These are phyloP conservation scores for Neopestalotiopsis clavispora DNA, from an alignment of 2,329 filamentous ascomycete species.

Conservation along the genomic window DNA sequence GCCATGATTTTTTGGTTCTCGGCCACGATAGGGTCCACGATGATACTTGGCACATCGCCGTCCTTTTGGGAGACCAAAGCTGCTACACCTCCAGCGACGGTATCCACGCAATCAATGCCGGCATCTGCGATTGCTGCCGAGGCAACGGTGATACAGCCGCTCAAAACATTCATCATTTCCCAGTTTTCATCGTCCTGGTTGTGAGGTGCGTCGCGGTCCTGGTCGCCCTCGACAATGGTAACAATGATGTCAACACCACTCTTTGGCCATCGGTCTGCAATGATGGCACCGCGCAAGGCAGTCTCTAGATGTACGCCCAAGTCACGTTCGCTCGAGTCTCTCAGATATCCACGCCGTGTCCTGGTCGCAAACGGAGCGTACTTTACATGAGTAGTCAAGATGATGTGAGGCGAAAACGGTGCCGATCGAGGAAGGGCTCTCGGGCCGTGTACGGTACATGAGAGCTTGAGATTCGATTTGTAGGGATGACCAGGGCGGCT, in stretches of 20 bases:
- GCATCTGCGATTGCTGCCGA: conserved; percentile 93
- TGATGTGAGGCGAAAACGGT: conserved; percentile 89
- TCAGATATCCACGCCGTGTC: conserved; percentile 81
- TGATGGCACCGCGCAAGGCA: conserved; percentile 84
- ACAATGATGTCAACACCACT: conserved; percentile 95
- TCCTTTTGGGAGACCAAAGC: conserved; percentile 65
- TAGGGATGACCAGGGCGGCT: conserved; percentile 47
- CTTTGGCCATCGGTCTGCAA: conserved; percentile 97
- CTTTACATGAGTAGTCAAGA: conserved; percentile 92
- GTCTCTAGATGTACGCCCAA: conserved; percentile 90
- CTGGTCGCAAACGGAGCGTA: conserved; percentile 93
- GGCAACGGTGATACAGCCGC: conserved; percentile 91
- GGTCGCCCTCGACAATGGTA: conserved; percentile 91
- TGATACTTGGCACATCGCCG: conserved; percentile 48
- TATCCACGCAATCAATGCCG: conserved; percentile 93
- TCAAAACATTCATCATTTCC: conserved; percentile 90
- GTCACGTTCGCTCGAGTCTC: conserved; percentile 86
- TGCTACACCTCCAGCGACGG: conserved; percentile 87
- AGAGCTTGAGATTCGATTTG: conserved; percentile 81
- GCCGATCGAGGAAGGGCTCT: conserved; percentile 87
- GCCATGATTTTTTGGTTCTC: conserved; percentile 81
- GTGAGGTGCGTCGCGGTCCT: conserved; percentile 64
- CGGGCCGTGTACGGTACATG: conserved; percentile 91
- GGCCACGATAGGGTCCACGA: conserved; percentile 82
- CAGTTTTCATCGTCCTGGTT: conserved; percentile 68